These are phyloP conservation scores for Asterella californica DNA, from an alignment of 225 moss, liverwort and hornwort genomes.

Conservation along the genomic window DNA sequence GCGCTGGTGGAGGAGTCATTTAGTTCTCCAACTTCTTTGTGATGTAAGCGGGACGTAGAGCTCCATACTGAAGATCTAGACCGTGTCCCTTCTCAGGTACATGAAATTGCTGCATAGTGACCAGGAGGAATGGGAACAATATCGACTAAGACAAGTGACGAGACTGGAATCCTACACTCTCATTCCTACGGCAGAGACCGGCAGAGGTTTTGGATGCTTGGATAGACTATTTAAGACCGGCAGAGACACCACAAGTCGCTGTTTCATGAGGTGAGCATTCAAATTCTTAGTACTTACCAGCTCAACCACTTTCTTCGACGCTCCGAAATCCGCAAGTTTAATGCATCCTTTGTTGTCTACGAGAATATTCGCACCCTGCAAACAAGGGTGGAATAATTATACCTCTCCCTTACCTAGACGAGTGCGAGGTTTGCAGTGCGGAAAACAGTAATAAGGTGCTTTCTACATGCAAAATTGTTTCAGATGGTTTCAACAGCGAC, in stretches of 20 bases:
- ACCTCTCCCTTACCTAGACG: background rate
- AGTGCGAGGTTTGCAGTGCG: too few relatives aligned
- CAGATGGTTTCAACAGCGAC: background rate
- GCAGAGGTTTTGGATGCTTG: too few relatives aligned
- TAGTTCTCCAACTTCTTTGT: too few relatives aligned
- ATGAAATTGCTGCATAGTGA: background rate
- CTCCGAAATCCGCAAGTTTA: conserved; percentile 90
- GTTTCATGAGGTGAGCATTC: background rate
- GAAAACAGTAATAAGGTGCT: background rate
- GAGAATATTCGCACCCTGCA: conserved; percentile 83
- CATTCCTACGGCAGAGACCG: too few relatives aligned
- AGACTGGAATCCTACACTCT: too few relatives aligned
- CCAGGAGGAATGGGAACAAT: background rate
- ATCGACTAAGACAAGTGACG: too few relatives aligned
- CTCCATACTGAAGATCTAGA: too few relatives aligned
- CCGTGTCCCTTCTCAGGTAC: too few relatives aligned
- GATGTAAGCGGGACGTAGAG: too few relatives aligned
- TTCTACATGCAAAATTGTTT: background rate
- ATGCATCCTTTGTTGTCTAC: conserved; percentile 97
- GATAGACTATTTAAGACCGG: too few relatives aligned
- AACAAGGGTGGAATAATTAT: background rate
- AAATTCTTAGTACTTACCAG: conserved; percentile 25
- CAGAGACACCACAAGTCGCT: background rate
- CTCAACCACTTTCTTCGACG: conserved; percentile 67
- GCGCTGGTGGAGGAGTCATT: too few relatives aligned